These are phyloP conservation scores for Pyricularia pennisetigena DNA, from an alignment of 2,329 filamentous ascomycete genomes.

Conservation along the genomic window DNA sequence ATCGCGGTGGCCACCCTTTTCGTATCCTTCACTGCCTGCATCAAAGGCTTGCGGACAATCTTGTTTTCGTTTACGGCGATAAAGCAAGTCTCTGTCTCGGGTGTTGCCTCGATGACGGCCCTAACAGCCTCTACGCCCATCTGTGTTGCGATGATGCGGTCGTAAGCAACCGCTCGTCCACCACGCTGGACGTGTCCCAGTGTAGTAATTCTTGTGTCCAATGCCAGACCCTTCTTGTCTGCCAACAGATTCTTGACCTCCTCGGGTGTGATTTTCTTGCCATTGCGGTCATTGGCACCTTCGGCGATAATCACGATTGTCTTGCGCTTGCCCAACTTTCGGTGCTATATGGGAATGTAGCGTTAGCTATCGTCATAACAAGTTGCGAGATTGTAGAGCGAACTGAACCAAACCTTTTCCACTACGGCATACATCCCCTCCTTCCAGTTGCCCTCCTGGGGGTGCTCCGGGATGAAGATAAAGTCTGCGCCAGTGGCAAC, in stretches of 20 bases:
- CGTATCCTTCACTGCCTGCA: conserved; percentile 81
- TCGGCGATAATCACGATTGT: conserved; percentile 98
- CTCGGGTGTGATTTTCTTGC: conserved; percentile 71
- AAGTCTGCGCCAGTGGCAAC: conserved; percentile 94
- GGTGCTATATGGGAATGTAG: conserved; percentile 49
- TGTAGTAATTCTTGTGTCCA: conserved; percentile 91
- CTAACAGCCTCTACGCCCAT: conserved; percentile 93
- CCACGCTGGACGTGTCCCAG: conserved; percentile 96
- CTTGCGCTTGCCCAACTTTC: conserved; percentile 83
- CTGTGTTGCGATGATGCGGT: conserved; percentile 83
- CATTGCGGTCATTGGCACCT: conserved; percentile 75
- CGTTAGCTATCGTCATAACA: not conserved
- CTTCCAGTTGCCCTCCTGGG: conserved; percentile 78
- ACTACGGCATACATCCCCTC: conserved; percentile 78
- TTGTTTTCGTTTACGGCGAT: conserved; percentile 98
- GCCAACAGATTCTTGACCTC: conserved; percentile 87
- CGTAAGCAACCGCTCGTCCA: conserved; percentile 85
- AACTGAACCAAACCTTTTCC: conserved; percentile 42
- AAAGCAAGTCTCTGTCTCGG: conserved; percentile 83
- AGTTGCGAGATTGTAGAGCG: not conserved
- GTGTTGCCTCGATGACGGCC: conserved; percentile 80
- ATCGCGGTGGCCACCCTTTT: conserved; percentile 78
- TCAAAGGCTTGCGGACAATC: conserved; percentile 80
- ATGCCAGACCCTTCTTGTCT: conserved; percentile 57
- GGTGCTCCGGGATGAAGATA: conserved; percentile 93